phyloP scores from a whole-genome alignment of 441 rosid species.

The Eutrema salsugineum region DNA sequence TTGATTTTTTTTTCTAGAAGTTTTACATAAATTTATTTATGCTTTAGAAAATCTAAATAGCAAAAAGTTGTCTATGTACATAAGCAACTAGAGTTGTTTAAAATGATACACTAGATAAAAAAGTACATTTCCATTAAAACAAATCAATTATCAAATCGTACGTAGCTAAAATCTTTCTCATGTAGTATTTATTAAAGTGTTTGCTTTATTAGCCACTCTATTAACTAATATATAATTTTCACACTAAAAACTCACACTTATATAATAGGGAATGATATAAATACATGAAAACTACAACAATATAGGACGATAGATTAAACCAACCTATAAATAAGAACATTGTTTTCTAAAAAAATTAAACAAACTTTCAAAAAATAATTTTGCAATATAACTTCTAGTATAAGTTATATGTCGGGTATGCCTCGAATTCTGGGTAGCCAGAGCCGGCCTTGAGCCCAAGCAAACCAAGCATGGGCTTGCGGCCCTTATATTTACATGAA shows the following conservation, averaged over 20 bases:
- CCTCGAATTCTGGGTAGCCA: constrained; percentile 6
- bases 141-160: neutral
- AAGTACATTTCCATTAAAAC: too few species aligned
- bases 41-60: neutral
- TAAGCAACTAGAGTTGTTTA: neutral
- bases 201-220: neutral
- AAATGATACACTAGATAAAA: neutral
- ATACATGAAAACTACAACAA: neutral
- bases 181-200: neutral
- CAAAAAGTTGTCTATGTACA: neutral
- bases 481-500: too few species aligned
- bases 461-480: too few species aligned
- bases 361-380: neutral
- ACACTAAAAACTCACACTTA: too few species aligned
- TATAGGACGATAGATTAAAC: neutral
- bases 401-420: neutral
- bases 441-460: too few species aligned
- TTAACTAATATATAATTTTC: too few species aligned
- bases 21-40: too few species aligned
- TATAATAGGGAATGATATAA: too few species aligned
- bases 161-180: neutral
- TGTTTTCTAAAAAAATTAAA: neutral
- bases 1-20: too few species aligned
- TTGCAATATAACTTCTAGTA: neutral
- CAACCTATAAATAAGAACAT: neutral